Evolutionary conservation across 2,329 filamentous ascomycete genomes (phyloP), one percentile per base, ranked within the genome.

Genomic region (Exophiala sp.): DNA sequence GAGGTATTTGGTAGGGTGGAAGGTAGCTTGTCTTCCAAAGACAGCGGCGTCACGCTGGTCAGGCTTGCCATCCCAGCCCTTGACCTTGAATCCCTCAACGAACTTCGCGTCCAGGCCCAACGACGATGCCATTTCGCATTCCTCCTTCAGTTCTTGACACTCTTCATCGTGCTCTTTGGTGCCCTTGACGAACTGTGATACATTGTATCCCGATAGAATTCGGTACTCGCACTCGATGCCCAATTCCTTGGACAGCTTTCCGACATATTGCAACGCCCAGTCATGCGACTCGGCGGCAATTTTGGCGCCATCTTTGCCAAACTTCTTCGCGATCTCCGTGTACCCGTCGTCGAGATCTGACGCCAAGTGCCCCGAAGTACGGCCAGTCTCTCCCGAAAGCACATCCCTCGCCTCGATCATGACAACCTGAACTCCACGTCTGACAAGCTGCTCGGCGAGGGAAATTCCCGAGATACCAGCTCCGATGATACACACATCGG

Each of bases 151-250:
- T 39, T 71, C 65, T 45, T 75, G 63, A 29, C 79, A 61, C 42
- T 81, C 78, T 5, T 74, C 64, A 2, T 72, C 66, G 50, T 79
- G 75, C 50, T 75, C 68, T 11, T 69, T 63, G 6, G 75, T 68
- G 9, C 68, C 71, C 0, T 66, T 65, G 0, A 70, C 61, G 54
- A 77, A 79, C 62, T 81, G 75, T 1, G 78, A 80, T 3, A 83
- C 68, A 35, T 77, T 68, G 57, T 79, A 79, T 0, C 68, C 78
- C 0, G 72, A 75, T 2, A 83, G 60, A 34, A 67, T 67, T 5
- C 79, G 74, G 62, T 80, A 83, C 58, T 82, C 79, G 65, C 80
- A 83, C 0, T 82, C 78, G 32, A 83, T 78, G 3, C 72, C 73
- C 5, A 81, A 68, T 56, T 76, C 64, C 51, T 71, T 68, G 0